Evolutionary conservation across 2,329 filamentous ascomycete genomes (phyloP), one percentile per base, ranked within the genome.

Genomic region (Fusarium sulawesiense): DNA sequence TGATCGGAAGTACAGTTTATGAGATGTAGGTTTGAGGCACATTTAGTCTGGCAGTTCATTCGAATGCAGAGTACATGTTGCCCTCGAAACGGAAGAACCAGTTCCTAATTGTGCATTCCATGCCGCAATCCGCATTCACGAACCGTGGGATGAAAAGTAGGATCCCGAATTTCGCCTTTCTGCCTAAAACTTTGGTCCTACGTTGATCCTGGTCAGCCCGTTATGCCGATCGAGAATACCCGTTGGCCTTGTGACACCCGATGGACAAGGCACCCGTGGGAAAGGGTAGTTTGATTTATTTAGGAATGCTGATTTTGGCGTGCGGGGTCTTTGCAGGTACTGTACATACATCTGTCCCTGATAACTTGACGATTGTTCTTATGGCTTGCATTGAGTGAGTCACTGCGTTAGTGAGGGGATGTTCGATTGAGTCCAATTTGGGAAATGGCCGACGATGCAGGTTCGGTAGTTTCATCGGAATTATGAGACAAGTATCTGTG

Each of bases 241-340:
- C 62, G 51, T 40, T 40, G 29, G 53, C 47, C 62, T 65, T 54
- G 68, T 68, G 65, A 68, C 64, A 64, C 65, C 58, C 44, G 20
- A 34, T 44, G 37, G 64, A 55, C 58, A 63, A 68, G 64, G 58
- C 64, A 68, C 51, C 57, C 16, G 23, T 65, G 45, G 60, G 60
- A 59, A 59, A 47, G 60, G 55, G 37, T 20, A 60, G 47, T 49
- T 32, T 34, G 11, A 11, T 29, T 29, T 29, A n/a, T n/a, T 37
- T 11, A n/a, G 34, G 34, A 37, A 37, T 37, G 34, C 18, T 37
- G 18, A n/a, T 37, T n/a, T 37, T 37, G 34, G 4, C 6, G 34
- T 37, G 34, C 34, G 34, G 34, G 34, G 34, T 37, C 34, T 37
- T 37, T 12, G 1, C 34, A 37, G 3, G 34, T 37, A 37, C 34